Evolutionary conservation across 2,329 filamentous ascomycete species (phyloP), one percentile per base, ranked within the genome.

Genomic region (Apiospora arundinis): DNA sequence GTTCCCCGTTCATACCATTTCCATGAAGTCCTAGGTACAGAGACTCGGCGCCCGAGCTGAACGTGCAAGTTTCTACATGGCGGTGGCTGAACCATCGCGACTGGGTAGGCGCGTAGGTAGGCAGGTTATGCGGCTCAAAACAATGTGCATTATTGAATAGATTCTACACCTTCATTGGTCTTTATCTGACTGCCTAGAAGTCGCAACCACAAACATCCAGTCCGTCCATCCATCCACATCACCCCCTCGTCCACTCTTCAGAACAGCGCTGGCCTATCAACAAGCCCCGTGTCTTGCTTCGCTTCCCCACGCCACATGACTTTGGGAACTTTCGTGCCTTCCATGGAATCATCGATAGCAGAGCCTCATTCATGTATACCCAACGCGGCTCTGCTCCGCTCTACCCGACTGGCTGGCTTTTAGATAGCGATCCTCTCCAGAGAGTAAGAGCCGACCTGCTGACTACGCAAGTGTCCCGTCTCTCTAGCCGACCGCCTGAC

Each of bases 361-460:
- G 28, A 63, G 56, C 56, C 56, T n/a, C 56, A 63, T 16, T 6
- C 32, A 37, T 56, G 18, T 21, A 8, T 63, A 32, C 32, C 56
- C 32, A 40, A 63, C 18, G 32, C 56, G 56, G 56, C 56, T 40
- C 28, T 37, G 52, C 49, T 32, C 49, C 49, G 25, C 1, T 56
- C 25, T 42, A 5, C 48, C 4, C 23, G 48, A 11, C 40, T 45
- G 12, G 7, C 18, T 37, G 23, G 9, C 48, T 14, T 18, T 37
- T 86, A 94, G 77, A 94, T 84, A 69, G 88, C 82, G 76, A 97
- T 91, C 82, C 90, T 90, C 83, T 97, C 94, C 75, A 95, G 87
- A 66, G 93, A 94, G 83, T 98, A 97, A 75, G 92, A 90, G 70
- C 92, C 93, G 73, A 95, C 92, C 79, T 91, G 92, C 83, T 93